phyloP scores from a whole-genome alignment of 2,329 filamentous ascomycete species.

The Claviceps arundinis region DNA sequence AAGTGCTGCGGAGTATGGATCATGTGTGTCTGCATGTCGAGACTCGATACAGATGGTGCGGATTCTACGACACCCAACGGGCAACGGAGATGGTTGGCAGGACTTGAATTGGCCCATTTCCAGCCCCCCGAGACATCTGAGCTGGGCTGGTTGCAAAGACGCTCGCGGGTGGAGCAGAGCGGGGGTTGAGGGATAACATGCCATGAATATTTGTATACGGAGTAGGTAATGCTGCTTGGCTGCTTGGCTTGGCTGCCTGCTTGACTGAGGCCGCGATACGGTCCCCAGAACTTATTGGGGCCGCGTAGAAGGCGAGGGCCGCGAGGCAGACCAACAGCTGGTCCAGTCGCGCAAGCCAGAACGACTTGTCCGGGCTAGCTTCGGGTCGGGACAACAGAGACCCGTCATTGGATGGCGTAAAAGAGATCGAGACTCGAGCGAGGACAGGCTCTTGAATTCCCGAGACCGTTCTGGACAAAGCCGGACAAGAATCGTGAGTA shows the following conservation, averaged over 20 bases:
- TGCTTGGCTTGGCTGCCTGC: background rate
- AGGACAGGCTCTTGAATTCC: too few species aligned
- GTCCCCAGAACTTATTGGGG: too few species aligned
- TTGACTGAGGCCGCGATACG: background rate
- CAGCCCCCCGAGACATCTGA: background rate
- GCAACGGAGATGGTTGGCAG: background rate
- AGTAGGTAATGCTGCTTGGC: background rate
- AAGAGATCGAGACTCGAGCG: too few species aligned
- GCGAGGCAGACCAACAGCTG: background rate
- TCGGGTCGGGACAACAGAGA: too few species aligned
- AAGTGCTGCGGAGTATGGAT: background rate
- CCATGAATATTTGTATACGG: background rate
- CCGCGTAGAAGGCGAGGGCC: background rate
- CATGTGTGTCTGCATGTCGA: too few species aligned
- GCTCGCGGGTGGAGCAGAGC: background rate
- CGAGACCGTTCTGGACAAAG: too few species aligned
- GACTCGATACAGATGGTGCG: too few species aligned
- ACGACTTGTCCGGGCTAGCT: too few species aligned
- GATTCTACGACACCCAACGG: too few species aligned
- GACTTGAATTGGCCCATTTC: too few species aligned
- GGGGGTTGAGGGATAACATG: conserved; percentile 1
- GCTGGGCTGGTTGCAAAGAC: background rate
- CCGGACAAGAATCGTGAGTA: too few species aligned
- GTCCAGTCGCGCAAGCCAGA: background rate
- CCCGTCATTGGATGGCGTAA: background rate